phyloP scores from a whole-genome alignment of 148 eudicot species.

The Heliosperma pusillum region DNA sequence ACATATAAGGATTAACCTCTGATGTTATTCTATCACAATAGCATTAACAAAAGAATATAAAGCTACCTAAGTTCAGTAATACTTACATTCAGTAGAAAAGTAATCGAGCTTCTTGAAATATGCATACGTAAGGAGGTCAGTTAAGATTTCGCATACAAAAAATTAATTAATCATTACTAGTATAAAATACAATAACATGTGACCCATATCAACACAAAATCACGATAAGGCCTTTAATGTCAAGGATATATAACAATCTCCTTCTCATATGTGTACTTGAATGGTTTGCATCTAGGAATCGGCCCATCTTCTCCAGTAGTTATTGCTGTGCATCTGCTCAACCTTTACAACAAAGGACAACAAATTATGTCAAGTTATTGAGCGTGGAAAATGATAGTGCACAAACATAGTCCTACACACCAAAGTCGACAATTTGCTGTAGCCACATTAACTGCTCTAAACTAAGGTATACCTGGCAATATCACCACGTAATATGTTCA shows the following conservation, averaged over 20 bases:
- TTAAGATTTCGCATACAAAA: constrained; percentile 42
- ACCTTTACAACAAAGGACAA: constrained; percentile 39
- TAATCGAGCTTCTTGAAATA: constrained; percentile 95
- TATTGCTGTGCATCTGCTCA: constrained; percentile 92
- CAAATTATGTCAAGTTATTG: constrained; percentile 18
- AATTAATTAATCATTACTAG: not conserved
- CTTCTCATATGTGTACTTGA: constrained; percentile 95
- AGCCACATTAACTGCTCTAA: not conserved
- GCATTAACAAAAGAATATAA: constrained; percentile 1
- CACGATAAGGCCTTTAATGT: not conserved
- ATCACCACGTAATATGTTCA: constrained; percentile 95
- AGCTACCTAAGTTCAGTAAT: constrained; percentile 2
- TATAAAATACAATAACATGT: not conserved
- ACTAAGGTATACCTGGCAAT: constrained; percentile 69
- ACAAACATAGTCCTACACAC: not conserved
- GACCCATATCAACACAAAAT: constrained; percentile 4
- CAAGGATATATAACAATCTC: constrained; percentile 99
- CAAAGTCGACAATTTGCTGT: not conserved
- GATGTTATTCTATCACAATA: not conserved
- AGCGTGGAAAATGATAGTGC: not conserved
- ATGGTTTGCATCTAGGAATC: constrained; percentile 99
- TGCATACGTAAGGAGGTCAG: constrained; percentile 75
- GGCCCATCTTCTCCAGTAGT: constrained; percentile 99
- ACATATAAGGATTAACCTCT: not conserved
- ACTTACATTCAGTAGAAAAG: constrained; percentile 98